Evolutionary conservation across 108 stramenopile genomes (phyloP).

Genomic region (Parietichytrium sp.): DNA sequence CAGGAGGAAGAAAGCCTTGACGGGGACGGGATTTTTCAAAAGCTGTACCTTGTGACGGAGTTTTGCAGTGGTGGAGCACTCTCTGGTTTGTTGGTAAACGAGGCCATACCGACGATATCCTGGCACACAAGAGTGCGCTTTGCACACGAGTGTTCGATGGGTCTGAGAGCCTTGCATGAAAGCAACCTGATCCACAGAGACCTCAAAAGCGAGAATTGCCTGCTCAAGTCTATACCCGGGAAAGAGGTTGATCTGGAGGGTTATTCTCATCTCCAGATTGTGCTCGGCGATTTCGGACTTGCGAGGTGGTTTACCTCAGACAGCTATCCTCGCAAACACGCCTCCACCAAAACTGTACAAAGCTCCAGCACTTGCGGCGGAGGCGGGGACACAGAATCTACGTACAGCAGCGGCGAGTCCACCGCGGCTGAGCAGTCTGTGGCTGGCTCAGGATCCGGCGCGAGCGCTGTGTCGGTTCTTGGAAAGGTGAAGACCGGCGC

Average conservation of each 20-base stretch:
- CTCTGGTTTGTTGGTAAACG: not conserved
- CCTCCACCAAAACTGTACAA: too few species aligned
- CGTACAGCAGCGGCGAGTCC: too few species aligned
- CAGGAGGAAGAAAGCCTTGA: not conserved
- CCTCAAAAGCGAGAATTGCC: conserved; percentile 21
- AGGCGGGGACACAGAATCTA: too few species aligned
- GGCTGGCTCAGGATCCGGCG: too few species aligned
- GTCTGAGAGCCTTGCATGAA: not conserved
- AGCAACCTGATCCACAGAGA: conserved; percentile 15
- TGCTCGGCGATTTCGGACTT: conserved; percentile 23
- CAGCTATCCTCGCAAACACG: too few species aligned
- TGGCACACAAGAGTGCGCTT: not conserved
- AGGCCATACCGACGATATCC: not conserved
- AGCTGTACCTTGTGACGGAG: conserved; percentile 27
- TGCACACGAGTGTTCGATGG: not conserved
- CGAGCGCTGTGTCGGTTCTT: too few species aligned
- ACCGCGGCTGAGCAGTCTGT: too few species aligned
- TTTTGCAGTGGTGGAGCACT: not conserved
- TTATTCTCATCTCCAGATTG: not conserved
- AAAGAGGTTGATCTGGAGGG: not conserved
- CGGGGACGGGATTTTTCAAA: not conserved
- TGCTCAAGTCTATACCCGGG: not conserved
- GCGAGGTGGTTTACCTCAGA: not conserved
- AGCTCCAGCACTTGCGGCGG: too few species aligned
- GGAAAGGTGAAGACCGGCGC: too few species aligned